Evolutionary conservation across 331 rosid genomes (phyloP), one percentile per base, ranked within the genome.

Genomic region (Dryas integrifolia): DNA sequence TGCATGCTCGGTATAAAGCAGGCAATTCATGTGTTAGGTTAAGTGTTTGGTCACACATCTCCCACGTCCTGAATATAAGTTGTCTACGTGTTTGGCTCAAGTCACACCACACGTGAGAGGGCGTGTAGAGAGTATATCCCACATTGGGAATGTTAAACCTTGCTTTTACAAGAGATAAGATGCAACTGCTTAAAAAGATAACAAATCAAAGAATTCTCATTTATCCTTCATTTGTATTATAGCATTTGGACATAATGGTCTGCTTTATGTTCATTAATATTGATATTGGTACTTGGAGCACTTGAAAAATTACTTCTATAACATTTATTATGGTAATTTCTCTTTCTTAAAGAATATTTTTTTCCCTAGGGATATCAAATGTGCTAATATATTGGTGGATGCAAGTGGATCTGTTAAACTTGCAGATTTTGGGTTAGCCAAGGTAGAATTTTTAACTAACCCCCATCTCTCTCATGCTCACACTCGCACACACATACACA

Each of bases 301-400:
- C 15, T 49, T 69, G 2, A 13, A 52, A 11, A 69, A n/a, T 69
- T 55, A 10, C 9, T 5, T 53, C 81, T 60, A 89, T 79, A 21
- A 21, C 0, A 21, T 21, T 21, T 21, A 21, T 21, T 21, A 21
- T 21, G 24, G 24, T 21, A 21, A 21, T 21, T 21, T 21, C 24
- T 21, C 24, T 21, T 21, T 21, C 24, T 21, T 21, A 21, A 21
- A 21, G 24, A 21, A 21, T 72, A 79, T 86, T 58, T 72, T 85
- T 82, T 90, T 87, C 61, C 76, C 85, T 69, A 93, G 97, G 96
- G 96, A 94, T 83, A 85, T 94, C 64, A 94, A 94, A 83, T 94
- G 98, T 88, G 96, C 96, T 62, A 94, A 94, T 82, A 89, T 94
- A 82, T 76, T 94, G 96, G 97, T 94, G 83, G 88, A 86, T 81